Conservation (phyloP, 495 filamentous ascomycete species). For the Amphirosellinia nigrospora region DNA sequence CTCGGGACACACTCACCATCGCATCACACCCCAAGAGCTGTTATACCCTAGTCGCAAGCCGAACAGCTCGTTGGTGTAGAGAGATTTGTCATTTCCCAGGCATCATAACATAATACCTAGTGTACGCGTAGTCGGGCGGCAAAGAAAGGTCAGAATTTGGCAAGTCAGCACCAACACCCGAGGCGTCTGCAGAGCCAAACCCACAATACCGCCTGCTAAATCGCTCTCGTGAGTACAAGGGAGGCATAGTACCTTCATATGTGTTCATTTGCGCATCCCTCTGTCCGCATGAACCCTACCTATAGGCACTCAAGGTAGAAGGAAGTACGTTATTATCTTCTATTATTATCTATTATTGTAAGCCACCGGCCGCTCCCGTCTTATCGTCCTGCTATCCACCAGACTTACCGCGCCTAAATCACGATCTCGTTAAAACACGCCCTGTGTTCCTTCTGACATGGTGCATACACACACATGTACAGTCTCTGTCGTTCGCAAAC, state of each 20-base stretch:
- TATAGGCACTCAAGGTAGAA: no score
- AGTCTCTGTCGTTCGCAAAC: constrained; percentile 25
- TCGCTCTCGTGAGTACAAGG: constrained; percentile 14
- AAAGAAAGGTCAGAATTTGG: constrained; percentile 12
- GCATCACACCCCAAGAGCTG: constrained; percentile 23
- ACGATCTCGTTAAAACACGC: constrained; percentile 23
- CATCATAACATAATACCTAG: constrained; percentile 26
- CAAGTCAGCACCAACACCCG: constrained; percentile 21
- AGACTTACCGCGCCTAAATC: constrained; percentile 20
- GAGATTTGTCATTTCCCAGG: constrained; percentile 30
- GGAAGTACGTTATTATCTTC: not conserved
- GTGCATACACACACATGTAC: not conserved
- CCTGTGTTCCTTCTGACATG: constrained; percentile 11
- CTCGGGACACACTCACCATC: constrained; percentile 25
- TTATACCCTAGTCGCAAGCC: constrained; percentile 14
- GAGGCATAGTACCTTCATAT: constrained; percentile 7
- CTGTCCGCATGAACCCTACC: no score
- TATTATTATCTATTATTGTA: constrained; percentile 14
- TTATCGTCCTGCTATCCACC: constrained; percentile 9
- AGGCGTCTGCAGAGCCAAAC: constrained; percentile 21
- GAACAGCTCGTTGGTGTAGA: constrained; percentile 18
- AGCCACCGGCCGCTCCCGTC: constrained; percentile 24
- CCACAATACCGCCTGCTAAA: constrained; percentile 10
- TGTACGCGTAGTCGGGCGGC: constrained; percentile 13
- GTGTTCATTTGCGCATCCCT: not conserved